These are phyloP conservation scores for Phellopilus nigrolimitatus DNA, from an alignment of 1,284 basidiomycete genomes.

Conservation along the genomic window DNA sequence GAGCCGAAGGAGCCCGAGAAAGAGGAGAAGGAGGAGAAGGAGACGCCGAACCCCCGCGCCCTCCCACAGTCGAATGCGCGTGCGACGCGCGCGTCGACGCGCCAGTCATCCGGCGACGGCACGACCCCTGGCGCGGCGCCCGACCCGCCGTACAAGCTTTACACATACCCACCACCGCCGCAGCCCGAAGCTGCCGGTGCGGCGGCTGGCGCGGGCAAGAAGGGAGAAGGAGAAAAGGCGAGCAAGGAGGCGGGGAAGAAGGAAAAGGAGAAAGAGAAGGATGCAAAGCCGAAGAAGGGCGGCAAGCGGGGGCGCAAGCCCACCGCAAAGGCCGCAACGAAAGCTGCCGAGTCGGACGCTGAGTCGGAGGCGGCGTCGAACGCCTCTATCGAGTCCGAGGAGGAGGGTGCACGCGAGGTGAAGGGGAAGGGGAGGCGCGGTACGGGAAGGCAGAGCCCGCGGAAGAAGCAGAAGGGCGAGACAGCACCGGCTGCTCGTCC, in stretches of 20 bases:
- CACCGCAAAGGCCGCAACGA: background rate
- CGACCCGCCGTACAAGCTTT: slow-evolving; percentile 2
- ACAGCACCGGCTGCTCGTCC: too few species aligned
- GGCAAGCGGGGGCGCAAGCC: background rate
- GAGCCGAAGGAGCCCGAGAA: too few species aligned
- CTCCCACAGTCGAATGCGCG: background rate
- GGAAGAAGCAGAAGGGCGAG: too few species aligned
- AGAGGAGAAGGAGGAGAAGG: too few species aligned
- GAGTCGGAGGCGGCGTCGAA: background rate
- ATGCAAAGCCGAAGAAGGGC: background rate
- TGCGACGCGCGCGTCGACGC: background rate
- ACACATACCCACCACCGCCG: background rate
- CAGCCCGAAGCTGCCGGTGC: background rate
- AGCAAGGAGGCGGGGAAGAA: too few species aligned
- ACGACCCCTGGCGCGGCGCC: slow-evolving; percentile 5
- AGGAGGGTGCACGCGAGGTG: background rate
- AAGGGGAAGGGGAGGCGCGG: background rate
- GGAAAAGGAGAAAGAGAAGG: too few species aligned
- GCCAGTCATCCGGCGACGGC: background rate
- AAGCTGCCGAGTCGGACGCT: too few species aligned
- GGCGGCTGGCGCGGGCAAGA: background rate
- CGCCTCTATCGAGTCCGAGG: background rate
- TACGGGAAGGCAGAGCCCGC: too few species aligned
- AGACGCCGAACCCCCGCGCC: background rate
- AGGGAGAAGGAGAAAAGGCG: background rate